phyloP scores from a whole-genome alignment of 2,329 filamentous ascomycete species.

The Chaetoscypha palmicola region DNA sequence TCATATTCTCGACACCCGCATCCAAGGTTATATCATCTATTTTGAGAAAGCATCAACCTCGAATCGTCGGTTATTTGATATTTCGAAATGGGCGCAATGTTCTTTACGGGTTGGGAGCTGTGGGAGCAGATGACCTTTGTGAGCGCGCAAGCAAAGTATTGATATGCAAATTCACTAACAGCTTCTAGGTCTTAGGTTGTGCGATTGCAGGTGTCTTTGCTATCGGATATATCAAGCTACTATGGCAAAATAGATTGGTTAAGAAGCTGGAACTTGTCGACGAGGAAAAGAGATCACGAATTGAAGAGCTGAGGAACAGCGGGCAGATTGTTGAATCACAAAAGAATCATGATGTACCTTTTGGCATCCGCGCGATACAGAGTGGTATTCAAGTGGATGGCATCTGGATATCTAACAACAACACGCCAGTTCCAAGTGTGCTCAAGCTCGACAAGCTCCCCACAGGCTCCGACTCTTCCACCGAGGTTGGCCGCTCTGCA shows the following conservation, averaged over 20 bases:
- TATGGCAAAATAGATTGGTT: constrained; percentile 49
- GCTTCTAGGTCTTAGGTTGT: constrained; percentile 58
- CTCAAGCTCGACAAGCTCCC: constrained; percentile 14
- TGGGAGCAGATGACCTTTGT: constrained; percentile 93
- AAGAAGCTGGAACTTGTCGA: constrained; percentile 57
- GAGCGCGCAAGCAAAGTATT: constrained; percentile 34
- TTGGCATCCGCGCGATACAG: constrained; percentile 79
- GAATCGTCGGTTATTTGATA: too few relatives aligned
- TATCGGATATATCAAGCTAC: constrained; percentile 61
- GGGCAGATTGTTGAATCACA: constrained; percentile 32
- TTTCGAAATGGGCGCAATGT: constrained; percentile 31
- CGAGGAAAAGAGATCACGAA: constrained; percentile 53
- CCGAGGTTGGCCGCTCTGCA: constrained; percentile 3
- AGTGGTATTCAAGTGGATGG: constrained; percentile 78
- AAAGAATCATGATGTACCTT: constrained; percentile 61
- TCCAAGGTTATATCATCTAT: too few relatives aligned
- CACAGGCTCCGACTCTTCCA: constrained; percentile 9
- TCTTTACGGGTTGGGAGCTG: constrained; percentile 66
- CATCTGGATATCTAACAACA: constrained; percentile 55
- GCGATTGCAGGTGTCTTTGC: constrained; percentile 65
- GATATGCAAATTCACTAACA: neutral
- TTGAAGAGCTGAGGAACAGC: constrained; percentile 47
- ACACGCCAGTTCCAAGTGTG: constrained; percentile 22
- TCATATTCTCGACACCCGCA: too few relatives aligned
- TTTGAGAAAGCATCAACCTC: too few relatives aligned